phyloP scores from a whole-genome alignment of 305 asterid genomes.

The Fraxinus angustifolia region DNA sequence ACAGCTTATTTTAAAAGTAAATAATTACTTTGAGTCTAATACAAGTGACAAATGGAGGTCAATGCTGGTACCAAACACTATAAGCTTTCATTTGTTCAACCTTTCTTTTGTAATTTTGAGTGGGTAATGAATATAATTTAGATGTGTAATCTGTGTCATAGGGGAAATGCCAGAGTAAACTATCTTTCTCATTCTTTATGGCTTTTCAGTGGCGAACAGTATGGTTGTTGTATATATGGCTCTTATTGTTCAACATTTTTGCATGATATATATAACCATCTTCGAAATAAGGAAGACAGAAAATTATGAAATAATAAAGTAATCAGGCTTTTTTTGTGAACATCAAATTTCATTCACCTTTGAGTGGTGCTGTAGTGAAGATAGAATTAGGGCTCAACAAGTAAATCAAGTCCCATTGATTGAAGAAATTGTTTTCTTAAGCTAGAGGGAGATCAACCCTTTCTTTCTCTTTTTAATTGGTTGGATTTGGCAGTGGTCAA shows the following conservation, averaged over 20 bases:
- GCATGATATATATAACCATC: not conserved
- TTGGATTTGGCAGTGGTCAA: slow-evolving; percentile 11
- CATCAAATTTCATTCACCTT: not conserved
- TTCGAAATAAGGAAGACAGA: not conserved
- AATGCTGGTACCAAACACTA: not conserved
- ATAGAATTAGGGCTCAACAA: not conserved
- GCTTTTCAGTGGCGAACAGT: not conserved
- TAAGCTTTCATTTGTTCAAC: not conserved
- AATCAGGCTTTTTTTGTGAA: not conserved
- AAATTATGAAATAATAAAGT: not conserved
- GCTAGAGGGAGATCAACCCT: not conserved
- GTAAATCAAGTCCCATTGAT: not conserved
- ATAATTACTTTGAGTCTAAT: not conserved
- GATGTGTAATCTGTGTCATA: not conserved
- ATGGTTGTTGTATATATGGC: not conserved
- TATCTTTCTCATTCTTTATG: not conserved
- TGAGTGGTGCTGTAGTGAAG: not conserved
- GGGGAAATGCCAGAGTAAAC: not conserved
- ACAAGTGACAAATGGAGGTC: not conserved
- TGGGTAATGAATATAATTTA: not conserved
- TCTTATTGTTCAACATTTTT: not conserved
- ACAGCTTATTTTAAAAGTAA: not conserved
- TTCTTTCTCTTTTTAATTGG: not conserved
- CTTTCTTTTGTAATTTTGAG: not conserved
- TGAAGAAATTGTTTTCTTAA: not conserved